phyloP scores from a whole-genome alignment of 1,284 basidiomycete genomes.

The Melanopsichium pennsylvanicum region DNA sequence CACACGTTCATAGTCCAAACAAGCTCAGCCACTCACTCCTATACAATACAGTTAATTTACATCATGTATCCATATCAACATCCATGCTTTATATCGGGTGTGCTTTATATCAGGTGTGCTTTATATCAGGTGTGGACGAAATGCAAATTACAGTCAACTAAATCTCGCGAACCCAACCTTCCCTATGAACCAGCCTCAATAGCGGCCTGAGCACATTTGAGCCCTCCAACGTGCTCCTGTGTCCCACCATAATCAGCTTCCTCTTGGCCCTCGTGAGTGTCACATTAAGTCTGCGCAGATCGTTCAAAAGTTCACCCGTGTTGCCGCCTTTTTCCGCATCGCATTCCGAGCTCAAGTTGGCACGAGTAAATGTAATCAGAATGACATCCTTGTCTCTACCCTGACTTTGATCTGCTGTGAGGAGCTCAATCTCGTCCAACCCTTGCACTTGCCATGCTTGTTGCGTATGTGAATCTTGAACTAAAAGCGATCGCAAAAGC shows the following conservation, averaged over 20 bases:
- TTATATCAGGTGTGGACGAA: too few relatives aligned
- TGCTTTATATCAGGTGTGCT: too few relatives aligned
- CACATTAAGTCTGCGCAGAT: conserved; percentile 56
- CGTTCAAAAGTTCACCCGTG: conserved; percentile 56
- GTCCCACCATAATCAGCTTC: conserved; percentile 67
- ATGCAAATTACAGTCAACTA: too few relatives aligned
- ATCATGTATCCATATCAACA: too few relatives aligned
- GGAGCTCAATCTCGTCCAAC: conserved; percentile 74
- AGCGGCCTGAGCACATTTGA: conserved; percentile 8
- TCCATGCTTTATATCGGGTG: too few relatives aligned
- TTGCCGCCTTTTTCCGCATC: not conserved
- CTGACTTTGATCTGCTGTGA: conserved; percentile 94
- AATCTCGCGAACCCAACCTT: conserved; percentile 5
- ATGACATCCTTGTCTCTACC: conserved; percentile 75
- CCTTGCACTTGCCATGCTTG: not conserved
- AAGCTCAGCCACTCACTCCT: too few relatives aligned
- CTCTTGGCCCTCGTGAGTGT: conserved; percentile 68
- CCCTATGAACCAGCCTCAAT: not conserved
- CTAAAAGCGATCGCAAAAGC: conserved; percentile 71
- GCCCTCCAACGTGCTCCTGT: conserved; percentile 29
- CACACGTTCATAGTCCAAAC: too few relatives aligned
- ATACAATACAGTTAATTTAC: too few relatives aligned
- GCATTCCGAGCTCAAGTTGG: conserved; percentile 30
- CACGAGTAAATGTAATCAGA: conserved; percentile 57
- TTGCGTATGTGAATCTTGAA: not conserved